Evolutionary conservation across 179 eudicot genomes (phyloP), one percentile per base, ranked within the genome.

Genomic region (Corrigiola litoralis): DNA sequence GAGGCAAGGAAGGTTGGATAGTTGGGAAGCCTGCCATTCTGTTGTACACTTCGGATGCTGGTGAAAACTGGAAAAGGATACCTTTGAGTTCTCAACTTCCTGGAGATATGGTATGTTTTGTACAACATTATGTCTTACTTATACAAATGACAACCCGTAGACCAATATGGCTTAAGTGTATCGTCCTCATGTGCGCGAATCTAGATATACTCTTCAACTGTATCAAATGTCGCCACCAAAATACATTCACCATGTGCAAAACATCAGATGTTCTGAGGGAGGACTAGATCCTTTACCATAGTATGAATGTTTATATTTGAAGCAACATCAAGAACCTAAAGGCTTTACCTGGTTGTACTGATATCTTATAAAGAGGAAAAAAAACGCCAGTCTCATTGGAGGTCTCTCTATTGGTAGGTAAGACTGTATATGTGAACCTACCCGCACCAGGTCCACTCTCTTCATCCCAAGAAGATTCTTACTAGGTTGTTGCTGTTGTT

Each of bases 1-100:
- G 60, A 65, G 98, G 96, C 18, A 89, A 92, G 66, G 98, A 92
- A 63, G 96, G 98, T 21, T 92, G 98, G 98, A 90, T 92, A 61
- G 79, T 92, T 27, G 98, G 98, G 69, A 92, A 92, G 79, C 98
- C 98, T n/a, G 89, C 96, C 40, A 92, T 92, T 68, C 69, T 92
- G 21, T 74, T 92, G 74, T 75, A 90, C 77, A 87, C 98, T 75
- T 68, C 90, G 17, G 86, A 92, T 80, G 77, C 89, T 32, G 98
- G 96, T 47, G 87, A 89, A 34, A 90, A 78, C 74, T 92, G 98
- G 98, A 77, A 86, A 58, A 87, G 96, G 68, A 81, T 90, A 63
- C 98, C 98, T 5, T 67, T 92, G 75, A 92, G 98, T 81, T 50
- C 84, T 70, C 88, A 90, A 81, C 96, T 92, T 80, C 98, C 98